Conservation (phyloP, 805 yeast species). For the Maudiozyma saulgeensis region DNA sequence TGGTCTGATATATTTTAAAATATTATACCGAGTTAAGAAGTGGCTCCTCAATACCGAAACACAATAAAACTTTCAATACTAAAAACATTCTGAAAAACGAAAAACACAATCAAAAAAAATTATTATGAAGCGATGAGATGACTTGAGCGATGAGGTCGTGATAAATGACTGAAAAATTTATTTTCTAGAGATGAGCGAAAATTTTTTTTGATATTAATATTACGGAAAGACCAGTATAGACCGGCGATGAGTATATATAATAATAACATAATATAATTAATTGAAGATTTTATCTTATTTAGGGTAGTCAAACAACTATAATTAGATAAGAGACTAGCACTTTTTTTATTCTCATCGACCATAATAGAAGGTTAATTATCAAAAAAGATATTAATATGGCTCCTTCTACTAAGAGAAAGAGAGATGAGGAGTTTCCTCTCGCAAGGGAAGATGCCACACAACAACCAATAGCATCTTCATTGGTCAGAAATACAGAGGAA, state of each 20-base stretch:
- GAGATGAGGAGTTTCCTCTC: conserved; percentile 38
- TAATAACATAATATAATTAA: no score
- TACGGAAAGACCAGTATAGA: neutral
- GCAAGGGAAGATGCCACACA: conserved; percentile 33
- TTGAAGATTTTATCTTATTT: neutral
- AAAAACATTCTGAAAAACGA: no score
- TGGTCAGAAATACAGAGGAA: conserved; percentile 31
- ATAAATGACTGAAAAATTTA: neutral
- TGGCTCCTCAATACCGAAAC: no score
- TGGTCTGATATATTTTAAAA: no score
- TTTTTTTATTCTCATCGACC: neutral
- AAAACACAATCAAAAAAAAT: no score
- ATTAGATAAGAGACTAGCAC: neutral
- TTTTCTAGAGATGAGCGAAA: neutral
- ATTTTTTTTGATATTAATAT: no score
- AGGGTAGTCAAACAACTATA: neutral
- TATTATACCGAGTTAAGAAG: no score
- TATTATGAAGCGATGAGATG: neutral
- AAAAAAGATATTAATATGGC: conserved; percentile 4
- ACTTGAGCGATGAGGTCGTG: neutral
- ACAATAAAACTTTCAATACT: no score
- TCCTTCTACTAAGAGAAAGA: conserved; percentile 37
- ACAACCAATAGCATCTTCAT: conserved; percentile 30
- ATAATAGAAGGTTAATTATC: neutral
- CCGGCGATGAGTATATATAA: neutral